Base-by-base conservation (phyloP, 495 filamentous ascomycete genomes). In the Endocarpon pusillum region DNA sequence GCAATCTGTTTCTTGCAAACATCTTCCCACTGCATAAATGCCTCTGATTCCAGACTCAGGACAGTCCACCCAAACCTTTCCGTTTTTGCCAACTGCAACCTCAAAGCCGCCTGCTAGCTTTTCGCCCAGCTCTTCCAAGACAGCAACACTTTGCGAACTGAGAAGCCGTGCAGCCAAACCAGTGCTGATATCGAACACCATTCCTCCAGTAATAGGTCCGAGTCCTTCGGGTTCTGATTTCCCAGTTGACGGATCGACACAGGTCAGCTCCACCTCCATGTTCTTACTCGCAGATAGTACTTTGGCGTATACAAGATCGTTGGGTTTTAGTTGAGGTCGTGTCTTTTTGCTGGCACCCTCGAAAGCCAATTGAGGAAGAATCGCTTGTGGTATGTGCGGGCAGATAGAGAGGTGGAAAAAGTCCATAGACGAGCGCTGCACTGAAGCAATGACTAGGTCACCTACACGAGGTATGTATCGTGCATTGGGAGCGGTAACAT, bases 61-160 rank as follows among this genome's bases (percentile, higher is more conserved):
- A 38, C 62, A 68, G 42, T 82, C 71, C 12, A 96, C 76, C 89
- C 89, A 94, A 22, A 94, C 68, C 58, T 70, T 78, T 15, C 89
- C 89, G 53, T 97, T 97, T 50, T 86, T 73, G 16, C 91, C 91
- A 18, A 94, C 82, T 3, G 89, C 89, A 38, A 89, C 75, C 62
- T 97, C 89, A 55, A 94, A 97, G n/a, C 61, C 61, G 12, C 61
- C 61, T 27, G 87, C 59, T 32, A 75, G 62, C 27, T 73, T 79
- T 44, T 67, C 73, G 11, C 75, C 86, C n/a, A 96, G 55, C 45
- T 84, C 80, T 38, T 92, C 82, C 32, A 96, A 51, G 14, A 96
- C 52, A 3, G 63, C 69, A 19, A 87, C 63, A 3, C 81, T 66
- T 24, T 67, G 73, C 12, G 57, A 54, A 26, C 48, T 49, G 43